These are phyloP conservation scores for Boehmeria nivea DNA, from an alignment of 306 rosid genomes.

Conservation along the genomic window DNA sequence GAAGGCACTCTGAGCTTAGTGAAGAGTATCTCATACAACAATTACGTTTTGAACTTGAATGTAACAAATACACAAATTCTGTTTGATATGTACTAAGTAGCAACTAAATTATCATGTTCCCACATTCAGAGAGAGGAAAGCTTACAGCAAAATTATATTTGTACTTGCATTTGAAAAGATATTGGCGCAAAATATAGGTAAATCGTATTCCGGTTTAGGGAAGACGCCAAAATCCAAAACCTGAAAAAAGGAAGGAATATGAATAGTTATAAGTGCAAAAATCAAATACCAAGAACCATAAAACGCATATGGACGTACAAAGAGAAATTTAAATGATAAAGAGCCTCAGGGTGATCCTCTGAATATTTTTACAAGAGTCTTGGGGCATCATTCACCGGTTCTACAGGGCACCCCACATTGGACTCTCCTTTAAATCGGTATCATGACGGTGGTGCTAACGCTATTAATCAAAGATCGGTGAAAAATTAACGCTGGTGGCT, in stretches of 20 bases:
- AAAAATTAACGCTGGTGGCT: too few relatives aligned
- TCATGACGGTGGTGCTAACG: too few relatives aligned
- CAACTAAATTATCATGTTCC: too few relatives aligned
- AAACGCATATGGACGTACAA: neutral
- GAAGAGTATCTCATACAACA: too few relatives aligned
- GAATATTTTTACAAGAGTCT: too few relatives aligned
- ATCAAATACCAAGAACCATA: neutral
- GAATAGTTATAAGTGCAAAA: neutral
- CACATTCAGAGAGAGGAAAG: slow-evolving; percentile 21
- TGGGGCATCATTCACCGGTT: too few relatives aligned
- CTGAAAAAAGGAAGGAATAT: slow-evolving; percentile 31
- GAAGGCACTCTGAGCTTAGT: too few relatives aligned
- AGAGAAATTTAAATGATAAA: neutral
- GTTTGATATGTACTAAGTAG: neutral
- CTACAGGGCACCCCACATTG: too few relatives aligned
- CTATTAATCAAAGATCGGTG: too few relatives aligned
- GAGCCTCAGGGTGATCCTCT: too few relatives aligned
- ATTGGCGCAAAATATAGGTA: slow-evolving; percentile 95
- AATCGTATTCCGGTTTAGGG: slow-evolving; percentile 67
- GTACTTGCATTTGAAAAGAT: slow-evolving; percentile 61
- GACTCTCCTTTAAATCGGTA: too few relatives aligned
- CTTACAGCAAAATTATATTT: slow-evolving; percentile 76
- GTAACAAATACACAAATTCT: neutral
- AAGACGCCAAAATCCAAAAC: slow-evolving; percentile 77
- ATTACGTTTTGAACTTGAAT: neutral